Conservation (phyloP, 257 asterid species). For the Coffea eugenioides region DNA sequence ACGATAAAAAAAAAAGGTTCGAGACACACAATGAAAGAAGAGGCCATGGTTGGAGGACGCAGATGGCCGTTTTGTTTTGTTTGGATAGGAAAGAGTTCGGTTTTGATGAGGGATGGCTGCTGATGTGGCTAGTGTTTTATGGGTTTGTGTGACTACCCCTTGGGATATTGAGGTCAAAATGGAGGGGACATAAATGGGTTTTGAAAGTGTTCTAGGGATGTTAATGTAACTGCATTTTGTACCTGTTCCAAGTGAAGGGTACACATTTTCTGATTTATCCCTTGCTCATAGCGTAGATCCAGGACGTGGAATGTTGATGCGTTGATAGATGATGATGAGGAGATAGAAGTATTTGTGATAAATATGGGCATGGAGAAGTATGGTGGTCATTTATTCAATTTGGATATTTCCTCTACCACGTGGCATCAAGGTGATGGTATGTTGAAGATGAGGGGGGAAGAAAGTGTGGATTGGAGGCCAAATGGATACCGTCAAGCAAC, state of each 20-base stretch:
- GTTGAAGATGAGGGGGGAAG: conserved; percentile 25
- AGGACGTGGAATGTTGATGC: not conserved
- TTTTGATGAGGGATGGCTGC: conserved; percentile 24
- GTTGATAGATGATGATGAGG: conserved; percentile 32
- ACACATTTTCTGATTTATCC: not conserved
- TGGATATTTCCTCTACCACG: conserved; percentile 43
- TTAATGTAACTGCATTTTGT: conserved; percentile 5
- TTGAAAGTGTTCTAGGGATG: not conserved
- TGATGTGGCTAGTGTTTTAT: conserved; percentile 14
- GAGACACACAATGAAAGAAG: conserved; percentile 35
- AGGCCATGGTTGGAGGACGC: conserved; percentile 38
- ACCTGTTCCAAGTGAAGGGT: not conserved
- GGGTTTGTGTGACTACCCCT: conserved; percentile 22
- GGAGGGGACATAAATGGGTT: conserved; percentile 10
- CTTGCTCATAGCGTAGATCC: not conserved
- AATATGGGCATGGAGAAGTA: conserved; percentile 43
- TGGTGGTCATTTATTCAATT: conserved; percentile 42
- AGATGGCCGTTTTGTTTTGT: conserved; percentile 34
- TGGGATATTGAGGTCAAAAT: conserved; percentile 25
- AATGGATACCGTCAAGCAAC: not conserved
- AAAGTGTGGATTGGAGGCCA: conserved; percentile 20
- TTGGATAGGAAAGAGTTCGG: conserved; percentile 27
- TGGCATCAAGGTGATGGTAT: conserved; percentile 33
- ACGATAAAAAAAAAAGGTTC: conserved; percentile 13
- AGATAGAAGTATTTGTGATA: conserved; percentile 38